Conservation (phyloP, 345 rosid genomes). For the Brassica juncea region DNA sequence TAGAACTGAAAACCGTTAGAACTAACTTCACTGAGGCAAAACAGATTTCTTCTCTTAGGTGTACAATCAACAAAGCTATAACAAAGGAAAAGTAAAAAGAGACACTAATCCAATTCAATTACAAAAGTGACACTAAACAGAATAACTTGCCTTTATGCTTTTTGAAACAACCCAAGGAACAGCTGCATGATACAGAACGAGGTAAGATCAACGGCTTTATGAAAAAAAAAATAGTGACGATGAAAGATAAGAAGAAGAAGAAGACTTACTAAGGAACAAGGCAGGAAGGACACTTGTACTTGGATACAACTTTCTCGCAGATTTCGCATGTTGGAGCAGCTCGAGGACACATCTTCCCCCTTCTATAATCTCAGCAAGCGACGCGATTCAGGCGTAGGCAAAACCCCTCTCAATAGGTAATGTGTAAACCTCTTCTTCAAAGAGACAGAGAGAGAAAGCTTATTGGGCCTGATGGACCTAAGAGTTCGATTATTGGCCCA, state of each 20-base stretch:
- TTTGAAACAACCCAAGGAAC: constrained; percentile 62
- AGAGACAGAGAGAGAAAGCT: constrained; percentile 12
- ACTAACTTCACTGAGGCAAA: neutral
- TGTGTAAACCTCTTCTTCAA: neutral
- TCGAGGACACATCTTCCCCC: constrained; percentile 34
- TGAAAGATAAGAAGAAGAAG: neutral
- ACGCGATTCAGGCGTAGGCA: neutral
- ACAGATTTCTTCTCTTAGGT: neutral
- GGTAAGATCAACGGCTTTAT: neutral
- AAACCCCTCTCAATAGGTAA: neutral
- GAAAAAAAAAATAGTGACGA: neutral
- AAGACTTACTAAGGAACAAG: constrained; percentile 65
- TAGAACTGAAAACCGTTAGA: neutral
- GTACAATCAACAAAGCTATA: neutral
- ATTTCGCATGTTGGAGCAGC: constrained; percentile 50
- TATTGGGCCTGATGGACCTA: constrained; percentile 32
- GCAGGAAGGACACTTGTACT: constrained; percentile 84
- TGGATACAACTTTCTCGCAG: constrained; percentile 61
- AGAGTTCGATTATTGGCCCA: neutral
- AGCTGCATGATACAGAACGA: constrained; percentile 47
- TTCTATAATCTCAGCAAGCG: neutral
- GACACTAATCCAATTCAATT: neutral
- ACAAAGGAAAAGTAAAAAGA: neutral
- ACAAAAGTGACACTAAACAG: constrained; percentile 2
- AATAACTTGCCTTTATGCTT: constrained; percentile 47